Conservation (phyloP, 1,139 yeast species). For the Candida frijolesensis region DNA sequence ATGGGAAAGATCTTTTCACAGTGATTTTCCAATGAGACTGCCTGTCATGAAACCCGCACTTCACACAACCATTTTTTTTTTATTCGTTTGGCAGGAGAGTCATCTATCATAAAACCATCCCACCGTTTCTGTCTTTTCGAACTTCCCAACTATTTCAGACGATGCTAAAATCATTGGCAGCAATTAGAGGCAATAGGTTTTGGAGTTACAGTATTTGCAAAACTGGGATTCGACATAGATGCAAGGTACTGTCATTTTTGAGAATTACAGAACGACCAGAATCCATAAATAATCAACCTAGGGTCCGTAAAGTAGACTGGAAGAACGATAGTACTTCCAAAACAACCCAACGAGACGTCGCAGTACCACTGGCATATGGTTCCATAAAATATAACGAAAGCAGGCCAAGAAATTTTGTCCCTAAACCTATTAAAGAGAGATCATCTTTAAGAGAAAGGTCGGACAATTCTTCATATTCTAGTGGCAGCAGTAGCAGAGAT, state of each 20-base stretch:
- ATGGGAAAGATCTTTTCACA: too few relatives aligned
- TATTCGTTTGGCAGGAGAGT: too few relatives aligned
- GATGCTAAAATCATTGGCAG: slow-evolving; percentile 47
- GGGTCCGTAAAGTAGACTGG: slow-evolving; percentile 65
- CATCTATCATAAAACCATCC: too few relatives aligned
- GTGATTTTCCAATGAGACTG: too few relatives aligned
- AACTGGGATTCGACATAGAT: slow-evolving; percentile 63
- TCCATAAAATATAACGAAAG: slow-evolving; percentile 31
- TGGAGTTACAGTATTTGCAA: slow-evolving; percentile 74
- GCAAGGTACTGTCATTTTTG: slow-evolving; percentile 63
- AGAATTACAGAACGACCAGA: slow-evolving; percentile 60
- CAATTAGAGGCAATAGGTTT: slow-evolving; percentile 89
- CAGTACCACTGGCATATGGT: slow-evolving; percentile 63
- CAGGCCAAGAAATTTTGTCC: slow-evolving; percentile 53
- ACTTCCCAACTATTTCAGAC: too few relatives aligned
- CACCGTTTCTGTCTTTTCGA: too few relatives aligned
- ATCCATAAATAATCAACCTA: slow-evolving; percentile 24
- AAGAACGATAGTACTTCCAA: slow-evolving; percentile 59
- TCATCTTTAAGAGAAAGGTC: slow-evolving; percentile 48
- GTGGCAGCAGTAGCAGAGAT: slow-evolving; percentile 10
- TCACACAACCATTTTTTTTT: too few relatives aligned
- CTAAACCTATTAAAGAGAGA: slow-evolving; percentile 8
- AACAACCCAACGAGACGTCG: slow-evolving; percentile 69
- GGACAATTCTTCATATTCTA: slow-evolving; percentile 24
- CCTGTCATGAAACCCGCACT: too few relatives aligned